phyloP scores from a whole-genome alignment of 1,284 basidiomycete species.

The Agaricales sp. region DNA sequence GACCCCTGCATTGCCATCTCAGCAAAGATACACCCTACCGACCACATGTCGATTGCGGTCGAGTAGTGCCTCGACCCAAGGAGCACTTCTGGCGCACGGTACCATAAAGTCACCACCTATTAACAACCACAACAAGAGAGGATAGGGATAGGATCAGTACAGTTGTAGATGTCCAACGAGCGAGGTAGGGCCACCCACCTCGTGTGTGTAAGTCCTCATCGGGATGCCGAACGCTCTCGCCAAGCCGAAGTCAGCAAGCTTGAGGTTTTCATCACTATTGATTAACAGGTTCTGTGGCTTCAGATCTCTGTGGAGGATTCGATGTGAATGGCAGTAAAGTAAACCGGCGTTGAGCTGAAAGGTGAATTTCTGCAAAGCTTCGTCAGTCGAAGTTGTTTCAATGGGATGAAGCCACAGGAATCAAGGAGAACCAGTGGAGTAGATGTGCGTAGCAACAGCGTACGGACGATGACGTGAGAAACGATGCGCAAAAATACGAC shows the following conservation, averaged over 20 bases:
- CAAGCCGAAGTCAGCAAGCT: constrained; percentile 94
- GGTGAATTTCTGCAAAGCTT: constrained; percentile 69
- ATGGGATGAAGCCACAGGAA: constrained; percentile 19
- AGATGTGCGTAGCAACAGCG: background rate
- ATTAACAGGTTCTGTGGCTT: constrained; percentile 98
- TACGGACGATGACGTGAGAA: constrained; percentile 3
- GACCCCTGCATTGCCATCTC: constrained; percentile 86
- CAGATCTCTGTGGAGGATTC: constrained; percentile 93
- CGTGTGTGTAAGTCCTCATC: constrained; percentile 95
- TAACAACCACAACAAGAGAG: constrained; percentile 6
- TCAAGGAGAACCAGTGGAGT: constrained; percentile 1
- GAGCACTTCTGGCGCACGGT: constrained; percentile 94
- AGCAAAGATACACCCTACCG: constrained; percentile 90
- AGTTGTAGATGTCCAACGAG: constrained; percentile 6
- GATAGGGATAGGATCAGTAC: constrained; percentile 8
- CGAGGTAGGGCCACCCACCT: constrained; percentile 45
- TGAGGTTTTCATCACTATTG: constrained; percentile 82
- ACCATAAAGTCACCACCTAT: constrained; percentile 98
- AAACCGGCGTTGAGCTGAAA: constrained; percentile 82
- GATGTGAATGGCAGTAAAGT: constrained; percentile 91
- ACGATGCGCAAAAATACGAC: background rate
- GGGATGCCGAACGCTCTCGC: constrained; percentile 97
- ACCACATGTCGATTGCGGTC: constrained; percentile 98
- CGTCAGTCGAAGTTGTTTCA: constrained; percentile 6
- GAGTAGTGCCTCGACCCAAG: constrained; percentile 94